These are phyloP conservation scores for Candida railenensis DNA, from an alignment of 805 yeast species.

Conservation along the genomic window DNA sequence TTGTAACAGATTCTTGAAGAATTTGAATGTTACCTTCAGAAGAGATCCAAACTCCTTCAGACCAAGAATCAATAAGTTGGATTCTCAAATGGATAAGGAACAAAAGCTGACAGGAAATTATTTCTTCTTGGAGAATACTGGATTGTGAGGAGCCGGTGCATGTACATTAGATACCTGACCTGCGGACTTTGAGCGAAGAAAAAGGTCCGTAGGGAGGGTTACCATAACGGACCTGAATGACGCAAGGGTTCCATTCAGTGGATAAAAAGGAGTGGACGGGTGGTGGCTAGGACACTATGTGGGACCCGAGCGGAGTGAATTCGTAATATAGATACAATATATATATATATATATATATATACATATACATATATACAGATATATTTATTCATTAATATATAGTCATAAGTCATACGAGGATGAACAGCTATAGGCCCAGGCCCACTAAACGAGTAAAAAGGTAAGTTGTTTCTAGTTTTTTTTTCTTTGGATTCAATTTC, in stretches of 20 bases:
- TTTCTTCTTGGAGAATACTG: constrained; percentile 83
- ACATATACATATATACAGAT: too few relatives aligned
- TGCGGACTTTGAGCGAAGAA: background rate
- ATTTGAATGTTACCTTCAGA: constrained; percentile 96
- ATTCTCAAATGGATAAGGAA: constrained; percentile 98
- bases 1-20: constrained; percentile 95
- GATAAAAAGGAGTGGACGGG: too few relatives aligned
- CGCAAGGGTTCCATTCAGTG: background rate
- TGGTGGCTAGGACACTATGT: background rate
- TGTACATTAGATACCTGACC: constrained; percentile 13
- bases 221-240: background rate
- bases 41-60: constrained; percentile 98
- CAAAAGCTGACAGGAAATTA: constrained; percentile 91
- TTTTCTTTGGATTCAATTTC: too few relatives aligned
- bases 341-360: too few relatives aligned
- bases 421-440: too few relatives aligned
- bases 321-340: background rate
- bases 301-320: background rate
- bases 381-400: background rate
- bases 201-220: background rate
- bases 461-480: too few relatives aligned
- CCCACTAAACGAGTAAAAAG: too few relatives aligned
- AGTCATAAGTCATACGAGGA: background rate
- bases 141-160: constrained; percentile 24
- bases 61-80: constrained; percentile 97